These are phyloP conservation scores for Caryopteris hybrid DNA, from an alignment of 305 asterid genomes.

Conservation along the genomic window DNA sequence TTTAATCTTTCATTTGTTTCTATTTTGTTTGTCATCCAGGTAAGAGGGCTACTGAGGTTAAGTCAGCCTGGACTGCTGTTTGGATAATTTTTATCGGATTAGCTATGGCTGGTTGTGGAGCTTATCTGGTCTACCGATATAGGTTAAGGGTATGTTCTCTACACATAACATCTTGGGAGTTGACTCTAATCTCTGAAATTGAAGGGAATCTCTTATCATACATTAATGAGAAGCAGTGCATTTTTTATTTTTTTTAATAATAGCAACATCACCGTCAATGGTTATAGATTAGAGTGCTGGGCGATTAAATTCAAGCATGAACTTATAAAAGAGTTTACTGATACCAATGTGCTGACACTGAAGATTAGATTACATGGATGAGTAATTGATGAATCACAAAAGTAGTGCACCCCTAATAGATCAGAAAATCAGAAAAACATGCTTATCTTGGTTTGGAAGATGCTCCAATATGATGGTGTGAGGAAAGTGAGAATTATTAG, in stretches of 20 bases:
- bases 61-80: conserved; percentile 78
- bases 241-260: too few species aligned
- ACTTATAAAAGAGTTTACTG: too few species aligned
- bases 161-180: neutral
- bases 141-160: conserved; percentile 69
- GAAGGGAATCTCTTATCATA: neutral
- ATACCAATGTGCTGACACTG: too few species aligned
- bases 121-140: conserved; percentile 71
- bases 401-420: neutral
- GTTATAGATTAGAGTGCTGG: too few species aligned
- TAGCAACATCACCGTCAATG: too few species aligned
- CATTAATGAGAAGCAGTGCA: neutral
- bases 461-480: too few species aligned
- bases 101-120: conserved; percentile 70
- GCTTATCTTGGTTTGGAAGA: neutral
- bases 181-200: neutral
- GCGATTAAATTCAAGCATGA: too few species aligned
- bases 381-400: too few species aligned
- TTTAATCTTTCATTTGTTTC: neutral
- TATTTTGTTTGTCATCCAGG: conserved; percentile 44
- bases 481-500: too few species aligned
- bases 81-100: conserved; percentile 70
- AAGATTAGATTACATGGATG: neutral
- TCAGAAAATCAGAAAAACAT: neutral
- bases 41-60: conserved; percentile 60